These are phyloP conservation scores for Farysia itapuensis DNA, from an alignment of 1,284 basidiomycete genomes.

Conservation along the genomic window DNA sequence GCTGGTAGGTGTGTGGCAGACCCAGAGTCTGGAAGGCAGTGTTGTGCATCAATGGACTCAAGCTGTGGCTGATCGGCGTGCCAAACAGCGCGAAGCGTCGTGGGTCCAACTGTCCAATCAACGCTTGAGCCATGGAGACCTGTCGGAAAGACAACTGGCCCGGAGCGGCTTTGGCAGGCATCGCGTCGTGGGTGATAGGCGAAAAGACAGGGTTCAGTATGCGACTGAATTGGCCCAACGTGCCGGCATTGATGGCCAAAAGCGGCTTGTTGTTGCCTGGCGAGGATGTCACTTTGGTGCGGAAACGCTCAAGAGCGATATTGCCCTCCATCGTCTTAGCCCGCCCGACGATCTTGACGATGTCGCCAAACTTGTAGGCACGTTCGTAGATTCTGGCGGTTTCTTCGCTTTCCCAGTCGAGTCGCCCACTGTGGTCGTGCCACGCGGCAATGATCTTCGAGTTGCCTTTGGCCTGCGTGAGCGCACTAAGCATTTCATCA, in stretches of 20 bases:
- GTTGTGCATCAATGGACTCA: constrained; percentile 92
- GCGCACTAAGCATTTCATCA: constrained; percentile 67
- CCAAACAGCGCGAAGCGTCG: constrained; percentile 84
- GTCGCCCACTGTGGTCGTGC: constrained; percentile 86
- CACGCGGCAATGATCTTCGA: constrained; percentile 86
- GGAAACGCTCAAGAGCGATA: constrained; percentile 75
- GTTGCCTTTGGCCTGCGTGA: constrained; percentile 70
- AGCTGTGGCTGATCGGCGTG: constrained; percentile 81
- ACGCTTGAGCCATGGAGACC: constrained; percentile 77
- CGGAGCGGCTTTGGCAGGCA: constrained; percentile 79
- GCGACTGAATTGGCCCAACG: constrained; percentile 77
- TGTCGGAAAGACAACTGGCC: constrained; percentile 87
- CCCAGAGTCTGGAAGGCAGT: constrained; percentile 79
- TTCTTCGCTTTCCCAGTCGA: constrained; percentile 76
- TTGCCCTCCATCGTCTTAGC: constrained; percentile 78
- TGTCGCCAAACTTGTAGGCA: constrained; percentile 68
- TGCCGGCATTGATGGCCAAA: constrained; percentile 92
- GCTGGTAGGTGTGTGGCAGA: constrained; percentile 66
- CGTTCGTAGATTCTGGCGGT: constrained; percentile 63
- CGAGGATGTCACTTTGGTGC: constrained; percentile 62
- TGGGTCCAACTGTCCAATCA: constrained; percentile 76
- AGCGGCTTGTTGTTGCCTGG: constrained; percentile 65
- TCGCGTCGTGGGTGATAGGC: constrained; percentile 82
- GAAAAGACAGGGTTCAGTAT: constrained; percentile 83
- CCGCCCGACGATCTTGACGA: constrained; percentile 88